Conservation (phyloP, 2,329 filamentous ascomycete genomes). For the Xylariaceae sp. region DNA sequence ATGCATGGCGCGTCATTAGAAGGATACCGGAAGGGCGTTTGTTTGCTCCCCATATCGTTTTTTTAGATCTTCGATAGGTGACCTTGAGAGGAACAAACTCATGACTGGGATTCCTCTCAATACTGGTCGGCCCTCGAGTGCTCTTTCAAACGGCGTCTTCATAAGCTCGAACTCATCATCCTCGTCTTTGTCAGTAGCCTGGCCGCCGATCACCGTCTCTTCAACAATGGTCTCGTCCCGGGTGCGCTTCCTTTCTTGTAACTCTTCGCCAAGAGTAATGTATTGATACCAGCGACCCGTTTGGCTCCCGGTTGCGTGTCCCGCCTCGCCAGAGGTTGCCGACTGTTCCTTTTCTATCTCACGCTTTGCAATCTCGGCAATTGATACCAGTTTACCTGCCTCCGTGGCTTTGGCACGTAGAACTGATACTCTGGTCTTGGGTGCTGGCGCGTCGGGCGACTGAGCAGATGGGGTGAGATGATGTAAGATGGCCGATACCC, state of each 20-base stretch:
- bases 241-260: constrained; percentile 26
- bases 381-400: constrained; percentile 61
- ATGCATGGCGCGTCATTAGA: neutral
- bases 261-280: constrained; percentile 49
- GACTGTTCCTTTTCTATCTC: constrained; percentile 40
- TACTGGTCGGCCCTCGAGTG: constrained; percentile 43
- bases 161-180: constrained; percentile 52
- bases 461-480: constrained; percentile 35
- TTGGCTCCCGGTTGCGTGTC: neutral
- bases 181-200: constrained; percentile 29
- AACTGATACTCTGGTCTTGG: constrained; percentile 37
- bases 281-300: constrained; percentile 47
- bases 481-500: constrained; percentile 41
- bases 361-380: constrained; percentile 61
- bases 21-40: constrained; percentile 27
- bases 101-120: constrained; percentile 48
- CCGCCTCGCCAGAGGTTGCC: neutral
- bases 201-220: constrained; percentile 38
- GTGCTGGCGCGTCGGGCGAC: neutral
- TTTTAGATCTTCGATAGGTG: constrained; percentile 51
- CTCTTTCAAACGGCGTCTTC: constrained; percentile 52
- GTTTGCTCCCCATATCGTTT: constrained; percentile 44
- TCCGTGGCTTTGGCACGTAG: constrained; percentile 48
- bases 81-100: constrained; percentile 54
- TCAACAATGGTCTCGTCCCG: constrained; percentile 37